Evolutionary conservation across 768 basidiomycete genomes (phyloP).

Genomic region (Tricholoma saponaceum): DNA sequence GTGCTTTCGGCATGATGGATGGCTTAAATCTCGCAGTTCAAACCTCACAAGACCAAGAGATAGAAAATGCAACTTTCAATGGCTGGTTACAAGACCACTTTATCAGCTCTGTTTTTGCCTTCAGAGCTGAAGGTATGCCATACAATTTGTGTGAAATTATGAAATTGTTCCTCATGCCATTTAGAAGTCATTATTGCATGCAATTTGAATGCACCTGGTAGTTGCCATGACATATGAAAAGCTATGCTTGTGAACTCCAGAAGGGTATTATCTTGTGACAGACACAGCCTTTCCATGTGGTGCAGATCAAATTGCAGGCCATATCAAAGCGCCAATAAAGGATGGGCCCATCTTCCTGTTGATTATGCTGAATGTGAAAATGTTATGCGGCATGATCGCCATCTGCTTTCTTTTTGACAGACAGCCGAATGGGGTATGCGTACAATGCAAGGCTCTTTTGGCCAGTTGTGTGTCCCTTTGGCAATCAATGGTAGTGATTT

Average conservation of each 20-base stretch:
- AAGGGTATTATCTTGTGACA: background rate
- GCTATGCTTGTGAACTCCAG: background rate
- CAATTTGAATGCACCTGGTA: background rate
- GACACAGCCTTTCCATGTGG: background rate
- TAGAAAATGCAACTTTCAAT: background rate
- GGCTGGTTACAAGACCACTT: background rate
- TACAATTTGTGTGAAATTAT: background rate
- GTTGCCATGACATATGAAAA: background rate
- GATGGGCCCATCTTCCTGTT: background rate
- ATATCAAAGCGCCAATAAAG: background rate
- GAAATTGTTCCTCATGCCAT: background rate
- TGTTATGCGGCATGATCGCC: background rate
- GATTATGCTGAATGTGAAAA: background rate
- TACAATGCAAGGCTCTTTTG: background rate
- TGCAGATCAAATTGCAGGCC: background rate
- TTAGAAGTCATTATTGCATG: background rate
- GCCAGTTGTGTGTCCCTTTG: background rate
- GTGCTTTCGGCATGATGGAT: background rate
- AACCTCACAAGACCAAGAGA: background rate
- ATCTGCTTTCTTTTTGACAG: background rate
- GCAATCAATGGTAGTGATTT: background rate
- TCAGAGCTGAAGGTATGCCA: background rate
- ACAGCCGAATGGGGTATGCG: background rate
- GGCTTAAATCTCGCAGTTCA: background rate
- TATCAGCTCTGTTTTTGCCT: background rate